phyloP scores from a whole-genome alignment of 2,329 filamentous ascomycete species.

The Penicillium fuscoglaucum region DNA sequence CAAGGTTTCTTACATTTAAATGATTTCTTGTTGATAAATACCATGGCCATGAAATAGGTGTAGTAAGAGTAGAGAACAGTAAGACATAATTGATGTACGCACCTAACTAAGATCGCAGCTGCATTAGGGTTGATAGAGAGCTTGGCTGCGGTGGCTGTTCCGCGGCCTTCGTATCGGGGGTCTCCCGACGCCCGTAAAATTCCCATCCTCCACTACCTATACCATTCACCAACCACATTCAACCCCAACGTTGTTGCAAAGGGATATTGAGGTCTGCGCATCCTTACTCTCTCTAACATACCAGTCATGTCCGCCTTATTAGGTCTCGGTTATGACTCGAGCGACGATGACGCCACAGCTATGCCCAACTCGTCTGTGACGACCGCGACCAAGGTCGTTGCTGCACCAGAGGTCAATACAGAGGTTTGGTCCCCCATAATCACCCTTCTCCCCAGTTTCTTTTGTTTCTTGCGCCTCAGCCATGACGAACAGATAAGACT shows the following conservation, averaged over 20 bases:
- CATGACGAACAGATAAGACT: slow-evolving; percentile 32
- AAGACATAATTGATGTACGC: background rate
- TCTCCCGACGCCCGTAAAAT: slow-evolving; percentile 37
- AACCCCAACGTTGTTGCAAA: slow-evolving; percentile 5
- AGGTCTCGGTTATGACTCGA: slow-evolving; percentile 48
- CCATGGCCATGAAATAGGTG: background rate
- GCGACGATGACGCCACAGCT: slow-evolving; percentile 47
- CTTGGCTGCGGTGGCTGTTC: slow-evolving; percentile 6
- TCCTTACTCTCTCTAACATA: background rate
- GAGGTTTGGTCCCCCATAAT: slow-evolving; percentile 53
- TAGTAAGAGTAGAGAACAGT: background rate
- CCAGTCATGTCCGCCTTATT: slow-evolving; percentile 46
- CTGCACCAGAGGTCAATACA: slow-evolving; percentile 56
- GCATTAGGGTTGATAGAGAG: background rate
- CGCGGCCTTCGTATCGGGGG: slow-evolving; percentile 26
- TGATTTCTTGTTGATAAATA: background rate
- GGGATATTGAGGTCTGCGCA: slow-evolving; percentile 5
- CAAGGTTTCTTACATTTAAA: slow-evolving; percentile 28
- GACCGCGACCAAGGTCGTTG: slow-evolving; percentile 44
- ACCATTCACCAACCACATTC: slow-evolving; percentile 12
- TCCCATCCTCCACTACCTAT: slow-evolving; percentile 21
- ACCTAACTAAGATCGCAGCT: background rate
- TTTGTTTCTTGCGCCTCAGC: background rate
- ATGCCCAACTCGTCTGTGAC: slow-evolving; percentile 29
- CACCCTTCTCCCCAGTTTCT: background rate